These are phyloP conservation scores for Tylopilus vinaceipallidus DNA, from an alignment of 768 basidiomycete species.

Conservation along the genomic window DNA sequence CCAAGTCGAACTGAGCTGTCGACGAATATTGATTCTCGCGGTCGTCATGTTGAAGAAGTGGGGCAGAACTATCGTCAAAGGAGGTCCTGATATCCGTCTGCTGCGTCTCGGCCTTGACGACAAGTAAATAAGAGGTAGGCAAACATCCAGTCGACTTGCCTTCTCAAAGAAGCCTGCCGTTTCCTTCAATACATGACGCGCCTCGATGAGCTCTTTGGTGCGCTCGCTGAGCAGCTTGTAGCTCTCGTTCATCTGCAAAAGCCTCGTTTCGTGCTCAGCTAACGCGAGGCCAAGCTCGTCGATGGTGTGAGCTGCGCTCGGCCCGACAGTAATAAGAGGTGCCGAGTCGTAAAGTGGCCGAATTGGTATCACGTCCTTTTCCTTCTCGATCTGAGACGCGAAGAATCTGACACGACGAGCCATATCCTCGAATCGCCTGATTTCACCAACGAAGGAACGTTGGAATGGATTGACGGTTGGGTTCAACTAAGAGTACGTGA, in stretches of 20 bases:
- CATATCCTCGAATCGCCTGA: slow-evolving; percentile 95
- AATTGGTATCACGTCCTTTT: slow-evolving; percentile 78
- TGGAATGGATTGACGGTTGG: slow-evolving; percentile 96
- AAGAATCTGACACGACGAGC: slow-evolving; percentile 93
- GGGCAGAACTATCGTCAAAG: slow-evolving; percentile 88
- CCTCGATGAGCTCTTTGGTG: slow-evolving; percentile 85
- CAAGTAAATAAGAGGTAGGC: slow-evolving; percentile 7
- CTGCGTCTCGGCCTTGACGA: slow-evolving; percentile 67
- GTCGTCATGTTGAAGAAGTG: slow-evolving; percentile 90
- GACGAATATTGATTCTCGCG: slow-evolving; percentile 61
- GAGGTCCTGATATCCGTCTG: slow-evolving; percentile 81
- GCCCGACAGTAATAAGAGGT: slow-evolving; percentile 85
- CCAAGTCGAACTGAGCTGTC: slow-evolving; percentile 77
- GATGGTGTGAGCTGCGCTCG: slow-evolving; percentile 87
- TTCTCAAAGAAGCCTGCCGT: slow-evolving; percentile 95
- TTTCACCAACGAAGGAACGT: slow-evolving; percentile 95
- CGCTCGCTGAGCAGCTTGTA: slow-evolving; percentile 88
- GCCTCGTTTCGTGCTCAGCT: slow-evolving; percentile 78
- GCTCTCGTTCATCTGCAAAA: slow-evolving; percentile 88
- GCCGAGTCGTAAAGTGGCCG: slow-evolving; percentile 85
- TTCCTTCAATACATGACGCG: slow-evolving; percentile 89
- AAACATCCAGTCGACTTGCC: slow-evolving; percentile 40
- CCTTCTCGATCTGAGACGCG: slow-evolving; percentile 77
- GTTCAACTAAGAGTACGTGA: slow-evolving; percentile 63
- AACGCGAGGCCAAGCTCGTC: slow-evolving; percentile 91